Percentiles rank a stretch among this genome's conserved stretches.
These are phyloP conservation scores for Daedaleopsis nitida DNA, from an alignment of 768 basidiomycete genomes.

Conservation along the genomic window DNA sequence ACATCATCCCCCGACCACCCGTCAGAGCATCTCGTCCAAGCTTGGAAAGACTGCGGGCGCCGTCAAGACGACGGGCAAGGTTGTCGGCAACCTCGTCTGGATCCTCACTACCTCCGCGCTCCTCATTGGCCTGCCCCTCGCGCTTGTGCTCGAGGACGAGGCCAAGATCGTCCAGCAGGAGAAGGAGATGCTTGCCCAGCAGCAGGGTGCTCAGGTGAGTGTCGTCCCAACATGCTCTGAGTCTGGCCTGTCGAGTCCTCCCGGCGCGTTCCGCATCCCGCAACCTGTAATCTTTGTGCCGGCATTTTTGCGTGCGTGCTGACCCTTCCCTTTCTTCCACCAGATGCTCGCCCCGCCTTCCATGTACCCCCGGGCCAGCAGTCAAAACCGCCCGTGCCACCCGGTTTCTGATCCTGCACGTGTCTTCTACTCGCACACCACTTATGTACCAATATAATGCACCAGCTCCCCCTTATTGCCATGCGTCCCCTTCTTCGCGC, in stretches of 20 bases:
- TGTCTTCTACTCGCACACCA: slow-evolving; percentile 6
- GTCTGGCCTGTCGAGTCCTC: background rate
- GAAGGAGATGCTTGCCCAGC: slow-evolving; percentile 90
- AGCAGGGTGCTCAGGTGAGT: slow-evolving; percentile 75
- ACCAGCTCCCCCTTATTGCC: slow-evolving; percentile 20
- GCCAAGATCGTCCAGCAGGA: slow-evolving; percentile 93
- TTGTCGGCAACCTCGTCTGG: slow-evolving; percentile 91
- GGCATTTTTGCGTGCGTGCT: slow-evolving; percentile 11
- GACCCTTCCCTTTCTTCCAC: slow-evolving; percentile 2
- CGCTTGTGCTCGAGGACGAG: slow-evolving; percentile 94
- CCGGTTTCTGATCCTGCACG: slow-evolving; percentile 66
- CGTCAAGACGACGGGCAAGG: slow-evolving; percentile 65
- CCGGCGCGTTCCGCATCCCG: slow-evolving; percentile 54
- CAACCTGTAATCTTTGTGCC: background rate
- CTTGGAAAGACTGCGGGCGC: slow-evolving; percentile 62
- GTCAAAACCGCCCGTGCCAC: slow-evolving; percentile 70
- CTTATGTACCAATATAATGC: slow-evolving; percentile 23
- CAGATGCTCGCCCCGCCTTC: slow-evolving; percentile 75
- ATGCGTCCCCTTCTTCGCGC: slow-evolving; percentile 16
- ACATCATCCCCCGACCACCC: slow-evolving; percentile 92
- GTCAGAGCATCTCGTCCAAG: slow-evolving; percentile 69
- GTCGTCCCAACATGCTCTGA: background rate
- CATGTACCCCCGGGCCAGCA: slow-evolving; percentile 49
- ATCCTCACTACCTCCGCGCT: slow-evolving; percentile 91
- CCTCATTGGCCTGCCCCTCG: slow-evolving; percentile 90